These are phyloP conservation scores for Neopestalotiopsis clavispora DNA, from an alignment of 2,329 filamentous ascomycete genomes.

Conservation along the genomic window DNA sequence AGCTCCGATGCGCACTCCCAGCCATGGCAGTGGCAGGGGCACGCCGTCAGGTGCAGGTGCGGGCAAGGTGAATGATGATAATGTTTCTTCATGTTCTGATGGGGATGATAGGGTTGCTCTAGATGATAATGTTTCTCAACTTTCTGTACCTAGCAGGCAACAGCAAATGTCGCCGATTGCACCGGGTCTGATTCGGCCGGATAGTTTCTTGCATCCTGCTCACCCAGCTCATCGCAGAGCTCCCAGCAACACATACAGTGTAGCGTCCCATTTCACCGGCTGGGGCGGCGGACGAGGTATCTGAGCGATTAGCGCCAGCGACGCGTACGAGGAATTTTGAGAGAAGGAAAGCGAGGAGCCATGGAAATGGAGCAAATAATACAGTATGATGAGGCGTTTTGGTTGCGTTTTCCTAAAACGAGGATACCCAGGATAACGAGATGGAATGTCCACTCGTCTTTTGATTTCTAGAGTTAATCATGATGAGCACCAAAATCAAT, in stretches of 20 bases:
- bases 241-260: constrained; percentile 43
- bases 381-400: constrained; percentile 9
- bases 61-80: constrained; percentile 28
- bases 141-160: too few species aligned
- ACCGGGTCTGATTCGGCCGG: constrained; percentile 59
- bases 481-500: neutral
- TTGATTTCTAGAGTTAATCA: neutral
- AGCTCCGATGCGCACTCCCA: too few species aligned
- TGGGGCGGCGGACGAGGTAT: neutral
- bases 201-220: constrained; percentile 62
- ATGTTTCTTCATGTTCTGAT: too few species aligned
- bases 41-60: constrained; percentile 23
- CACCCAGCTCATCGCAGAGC: constrained; percentile 47
- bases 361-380: neutral
- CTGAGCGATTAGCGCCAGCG: neutral
- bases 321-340: neutral
- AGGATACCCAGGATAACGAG: constrained; percentile 13
- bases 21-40: constrained; percentile 42
- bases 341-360: neutral
- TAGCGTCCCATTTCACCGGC: constrained; percentile 22
- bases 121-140: too few species aligned
- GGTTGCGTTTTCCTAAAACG: constrained; percentile 4
- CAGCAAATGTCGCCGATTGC: constrained; percentile 54
- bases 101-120: too few species aligned
- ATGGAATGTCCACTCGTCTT: neutral